Conservation (phyloP, 1,139 yeast species). For the Yamadazyma kanchanaburiensis region DNA sequence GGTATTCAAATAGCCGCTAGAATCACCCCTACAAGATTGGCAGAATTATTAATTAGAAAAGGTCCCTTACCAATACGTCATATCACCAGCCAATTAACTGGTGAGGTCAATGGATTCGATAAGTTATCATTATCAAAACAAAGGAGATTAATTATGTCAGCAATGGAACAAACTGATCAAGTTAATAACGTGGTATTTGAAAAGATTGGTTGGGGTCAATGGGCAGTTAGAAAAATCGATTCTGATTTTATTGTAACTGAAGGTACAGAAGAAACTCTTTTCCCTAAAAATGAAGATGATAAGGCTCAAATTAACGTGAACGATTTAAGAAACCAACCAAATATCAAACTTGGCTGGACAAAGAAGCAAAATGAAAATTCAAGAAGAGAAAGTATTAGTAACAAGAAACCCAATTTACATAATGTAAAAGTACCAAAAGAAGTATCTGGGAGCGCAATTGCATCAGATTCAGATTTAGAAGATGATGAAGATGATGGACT, state of each 20-base stretch:
- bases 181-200: constrained; percentile 70
- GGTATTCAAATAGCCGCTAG: constrained; percentile 86
- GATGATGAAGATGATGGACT: constrained; percentile 24
- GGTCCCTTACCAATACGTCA: constrained; percentile 93
- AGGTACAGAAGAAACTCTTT: constrained; percentile 26
- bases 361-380: constrained; percentile 25
- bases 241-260: constrained; percentile 48
- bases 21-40: constrained; percentile 78
- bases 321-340: constrained; percentile 38
- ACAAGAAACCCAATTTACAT: constrained; percentile 42
- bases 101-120: constrained; percentile 78
- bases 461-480: constrained; percentile 43
- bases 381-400: constrained; percentile 58
- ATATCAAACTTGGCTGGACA: constrained; percentile 44
- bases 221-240: constrained; percentile 73
- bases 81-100: constrained; percentile 73
- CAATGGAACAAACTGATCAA: constrained; percentile 66
- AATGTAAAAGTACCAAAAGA: constrained; percentile 41
- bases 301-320: constrained; percentile 25
- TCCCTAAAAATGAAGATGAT: background rate
- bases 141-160: constrained; percentile 84
- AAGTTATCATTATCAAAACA: constrained; percentile 82
- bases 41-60: constrained; percentile 61
- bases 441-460: constrained; percentile 27
- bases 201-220: constrained; percentile 97